Percentiles rank a stretch among this genome's conserved stretches.
Conservation (phyloP, 495 filamentous ascomycete species). For the Lineolata rhizophorae region DNA sequence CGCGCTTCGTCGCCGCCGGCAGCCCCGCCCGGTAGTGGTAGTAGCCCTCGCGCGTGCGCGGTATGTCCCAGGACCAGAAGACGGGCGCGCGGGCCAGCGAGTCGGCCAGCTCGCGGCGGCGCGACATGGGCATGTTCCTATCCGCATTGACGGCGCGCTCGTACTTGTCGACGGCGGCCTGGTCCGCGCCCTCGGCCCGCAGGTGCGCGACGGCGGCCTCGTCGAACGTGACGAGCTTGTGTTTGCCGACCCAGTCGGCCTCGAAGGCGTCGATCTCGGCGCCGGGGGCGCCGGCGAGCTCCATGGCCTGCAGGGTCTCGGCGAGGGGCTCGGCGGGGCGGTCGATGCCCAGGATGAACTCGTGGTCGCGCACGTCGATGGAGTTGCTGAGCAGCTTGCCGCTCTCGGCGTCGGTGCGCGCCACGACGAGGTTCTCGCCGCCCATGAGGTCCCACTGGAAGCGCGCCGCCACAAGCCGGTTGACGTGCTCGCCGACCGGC, state of each 20-base stretch:
- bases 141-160: conserved; percentile 31
- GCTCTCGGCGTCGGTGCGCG: conserved; percentile 85
- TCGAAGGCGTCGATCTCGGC: conserved; percentile 70
- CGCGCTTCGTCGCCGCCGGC: conserved; percentile 75
- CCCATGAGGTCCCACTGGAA: conserved; percentile 99
- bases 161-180: conserved; percentile 45
- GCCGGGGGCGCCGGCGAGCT: conserved; percentile 50
- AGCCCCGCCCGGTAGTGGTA: conserved; percentile 90
- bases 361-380: conserved; percentile 83
- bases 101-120: conserved; percentile 47
- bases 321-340: conserved; percentile 55
- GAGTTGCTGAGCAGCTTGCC: conserved; percentile 75
- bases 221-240: conserved; percentile 76
- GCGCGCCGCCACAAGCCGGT: conserved; percentile 70
- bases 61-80: conserved; percentile 74
- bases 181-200: conserved; percentile 31
- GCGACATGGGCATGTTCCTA: conserved; percentile 51
- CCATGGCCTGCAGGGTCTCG: conserved; percentile 81
- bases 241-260: conserved; percentile 70
- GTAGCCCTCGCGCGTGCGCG: conserved; percentile 83
- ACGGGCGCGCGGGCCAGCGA: conserved; percentile 42
- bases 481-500: conserved; percentile 87
- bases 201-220: conserved; percentile 68
- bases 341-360: conserved; percentile 78
- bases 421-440: conserved; percentile 78